Evolutionary conservation across 164 flowering plant genomes (phyloP).

Genomic region (Dillenia turbinata): DNA sequence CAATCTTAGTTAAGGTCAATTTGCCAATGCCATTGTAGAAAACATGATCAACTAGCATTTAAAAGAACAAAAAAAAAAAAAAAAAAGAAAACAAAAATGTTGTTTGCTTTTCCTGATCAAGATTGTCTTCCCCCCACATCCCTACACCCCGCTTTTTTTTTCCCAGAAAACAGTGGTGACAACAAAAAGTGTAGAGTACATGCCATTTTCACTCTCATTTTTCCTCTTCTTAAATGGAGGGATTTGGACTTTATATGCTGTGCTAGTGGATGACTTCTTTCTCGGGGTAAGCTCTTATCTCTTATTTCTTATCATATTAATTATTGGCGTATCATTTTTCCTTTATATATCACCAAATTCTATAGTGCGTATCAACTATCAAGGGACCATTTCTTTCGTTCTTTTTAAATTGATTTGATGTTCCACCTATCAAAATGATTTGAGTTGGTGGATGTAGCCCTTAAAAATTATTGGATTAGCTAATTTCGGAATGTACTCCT

Average conservation of each 20-base stretch:
- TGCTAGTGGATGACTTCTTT: slow-evolving; percentile 21
- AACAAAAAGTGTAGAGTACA: slow-evolving; percentile 33
- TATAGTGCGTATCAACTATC: background rate
- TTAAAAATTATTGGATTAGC: too few relatives aligned
- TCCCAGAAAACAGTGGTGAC: slow-evolving; percentile 28
- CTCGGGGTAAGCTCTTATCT: slow-evolving; percentile 25
- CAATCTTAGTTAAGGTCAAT: too few relatives aligned
- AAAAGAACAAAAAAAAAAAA: too few relatives aligned
- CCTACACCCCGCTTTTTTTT: background rate
- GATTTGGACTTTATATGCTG: slow-evolving; percentile 33
- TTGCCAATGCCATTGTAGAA: too few relatives aligned
- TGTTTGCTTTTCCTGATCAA: too few relatives aligned
- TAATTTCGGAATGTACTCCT: too few relatives aligned
- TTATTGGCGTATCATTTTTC: background rate
- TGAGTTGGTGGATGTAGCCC: background rate
- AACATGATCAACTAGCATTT: too few relatives aligned
- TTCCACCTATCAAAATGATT: background rate
- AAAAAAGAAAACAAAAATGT: too few relatives aligned
- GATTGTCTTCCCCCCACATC: background rate
- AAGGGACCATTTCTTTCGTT: too few relatives aligned
- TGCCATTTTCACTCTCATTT: slow-evolving; percentile 37
- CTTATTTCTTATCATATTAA: background rate
- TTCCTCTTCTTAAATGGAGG: slow-evolving; percentile 38
- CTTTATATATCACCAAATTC: background rate
- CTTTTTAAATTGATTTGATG: too few relatives aligned